Conservation (phyloP, 495 filamentous ascomycete genomes). For the Amniculicola lignicola region DNA sequence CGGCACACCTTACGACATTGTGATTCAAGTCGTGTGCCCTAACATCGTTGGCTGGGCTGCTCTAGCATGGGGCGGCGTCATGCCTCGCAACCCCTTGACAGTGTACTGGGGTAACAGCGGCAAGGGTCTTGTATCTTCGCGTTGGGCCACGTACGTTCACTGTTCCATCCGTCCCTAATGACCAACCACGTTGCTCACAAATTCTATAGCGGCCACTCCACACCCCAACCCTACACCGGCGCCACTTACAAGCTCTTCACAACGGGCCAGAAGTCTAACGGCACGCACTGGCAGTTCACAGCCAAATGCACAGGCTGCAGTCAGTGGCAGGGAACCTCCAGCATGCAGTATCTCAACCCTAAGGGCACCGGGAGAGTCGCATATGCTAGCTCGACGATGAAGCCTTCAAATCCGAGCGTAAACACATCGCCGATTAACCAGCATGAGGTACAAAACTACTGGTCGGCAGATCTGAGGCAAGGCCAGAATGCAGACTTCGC, state of each 20-base stretch:
- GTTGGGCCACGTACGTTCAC: slow-evolving; percentile 46
- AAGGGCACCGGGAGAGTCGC: slow-evolving; percentile 11
- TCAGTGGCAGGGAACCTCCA: not conserved
- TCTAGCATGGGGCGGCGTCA: slow-evolving; percentile 51
- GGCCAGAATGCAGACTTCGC: slow-evolving; percentile 44
- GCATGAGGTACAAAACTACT: slow-evolving; percentile 18
- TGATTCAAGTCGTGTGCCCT: slow-evolving; percentile 48
- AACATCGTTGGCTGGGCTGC: slow-evolving; percentile 47
- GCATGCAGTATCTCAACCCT: slow-evolving; percentile 9
- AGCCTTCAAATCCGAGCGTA: slow-evolving; percentile 6
- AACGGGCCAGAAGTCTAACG: slow-evolving; percentile 17
- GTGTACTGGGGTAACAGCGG: slow-evolving; percentile 49
- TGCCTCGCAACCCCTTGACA: slow-evolving; percentile 50
- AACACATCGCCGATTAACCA: slow-evolving; percentile 10
- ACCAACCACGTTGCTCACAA: not conserved
- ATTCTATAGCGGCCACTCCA: slow-evolving; percentile 15
- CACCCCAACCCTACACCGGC: slow-evolving; percentile 16
- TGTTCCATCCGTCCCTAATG: not conserved
- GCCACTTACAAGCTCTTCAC: slow-evolving; percentile 16
- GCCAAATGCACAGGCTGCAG: slow-evolving; percentile 28
- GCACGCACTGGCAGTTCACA: slow-evolving; percentile 30
- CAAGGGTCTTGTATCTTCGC: slow-evolving; percentile 43
- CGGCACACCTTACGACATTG: slow-evolving; percentile 47
- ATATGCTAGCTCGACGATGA: slow-evolving; percentile 12
- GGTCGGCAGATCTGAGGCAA: slow-evolving; percentile 34